Base-by-base conservation (phyloP, 1,284 basidiomycete genomes). In the Tilletia horrida region DNA sequence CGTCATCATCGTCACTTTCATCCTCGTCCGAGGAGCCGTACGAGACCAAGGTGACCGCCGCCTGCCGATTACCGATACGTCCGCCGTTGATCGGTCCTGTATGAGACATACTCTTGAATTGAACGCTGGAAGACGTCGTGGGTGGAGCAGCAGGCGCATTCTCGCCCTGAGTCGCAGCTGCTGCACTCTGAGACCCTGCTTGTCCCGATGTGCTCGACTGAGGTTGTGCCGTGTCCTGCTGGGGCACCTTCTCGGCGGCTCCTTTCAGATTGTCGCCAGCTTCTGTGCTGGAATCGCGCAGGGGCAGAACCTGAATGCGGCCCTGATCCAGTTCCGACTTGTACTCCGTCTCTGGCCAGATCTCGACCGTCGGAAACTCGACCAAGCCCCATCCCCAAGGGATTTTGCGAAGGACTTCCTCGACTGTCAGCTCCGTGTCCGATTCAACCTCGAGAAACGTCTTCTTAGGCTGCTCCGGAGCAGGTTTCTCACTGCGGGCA, bases 21-120 rank as follows among this genome's bases (percentile, higher is more conserved):
- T 59, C 55, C 29, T 59, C 55, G 29, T 59, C 55, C 14, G 55
- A 59, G 2, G 55, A 59, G 3, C 31, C 55, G 55, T 59, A 59
- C 2, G 55, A 25, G 14, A 59, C 55, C 29, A 59, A 21, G 25
- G 55, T 59, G 13, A 59, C 13, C 23, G n/a, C 31, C 29, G 13
- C 35, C 11, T 4, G 11, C 11, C 35, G 35, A 11, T 40, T 40
- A 11, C 35, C 11, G 35, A 40, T 11, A 11, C 11, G 35, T 40
- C 6, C 11, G 11, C 35, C 35, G 11, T 11, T 40, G 35, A 4
- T 40, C 35, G 35, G 11, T 4, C 35, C 35, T 40, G 35, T 11
- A 40, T 11, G 35, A 6, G 35, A 6, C 35, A 40, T 40, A 4
- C 6, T 40, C 11, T 40, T 40, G 35, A 40, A 40, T 11, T 40